Base-by-base conservation (phyloP, 768 basidiomycete species). In the Suillus discolor region DNA sequence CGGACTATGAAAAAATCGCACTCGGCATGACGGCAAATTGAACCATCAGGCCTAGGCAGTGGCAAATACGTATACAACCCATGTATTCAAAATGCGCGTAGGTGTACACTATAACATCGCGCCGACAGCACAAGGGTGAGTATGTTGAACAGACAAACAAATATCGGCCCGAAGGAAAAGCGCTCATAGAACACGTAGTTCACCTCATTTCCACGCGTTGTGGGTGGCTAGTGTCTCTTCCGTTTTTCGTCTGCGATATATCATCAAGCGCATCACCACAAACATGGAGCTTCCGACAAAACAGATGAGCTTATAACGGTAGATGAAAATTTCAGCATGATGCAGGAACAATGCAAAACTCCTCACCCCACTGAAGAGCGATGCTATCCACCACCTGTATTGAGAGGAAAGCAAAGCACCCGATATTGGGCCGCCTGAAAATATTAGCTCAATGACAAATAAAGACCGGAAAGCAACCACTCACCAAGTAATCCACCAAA, bases 361-460 rank as follows among this genome's bases (percentile, higher is more conserved):
- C 67, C 74, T 34, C 70, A 80, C 77, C 57, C 83, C 86, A 36
- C 83, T 78, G 69, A 87, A 89, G 13, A 87, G 55, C 1, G 82
- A 82, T 6, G 87, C 83, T 18, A 81, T 79, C 83, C 84, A 87
- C 88, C 88, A 89, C 3, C 81, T 73, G 68, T 83, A 87, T 4
- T 77, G 74, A 12, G 72, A 60, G 0, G 85, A 81, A 7, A 89
- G 77, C 23, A 89, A 77, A 4, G 86, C 84, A 2, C 88, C 88
- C 38, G 81, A 82, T 36, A 89, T 84, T 1, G 88, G 87, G 0
- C 84, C 80, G 3, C 86, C 87, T 83, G 61, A 8, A 42, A 55
- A 59, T 20, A 71, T 70, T 71, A 5, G 16, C 23, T 45, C 39
- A 47, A 39, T 2, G 28, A 16, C 13, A 54, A n/a, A 8, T n/a